A percentile compares a stretch with the other conserved stretches of the same genome.
phyloP scores from a whole-genome alignment of 2,329 filamentous ascomycete genomes.

The Arthrobotrys musiformis region DNA sequence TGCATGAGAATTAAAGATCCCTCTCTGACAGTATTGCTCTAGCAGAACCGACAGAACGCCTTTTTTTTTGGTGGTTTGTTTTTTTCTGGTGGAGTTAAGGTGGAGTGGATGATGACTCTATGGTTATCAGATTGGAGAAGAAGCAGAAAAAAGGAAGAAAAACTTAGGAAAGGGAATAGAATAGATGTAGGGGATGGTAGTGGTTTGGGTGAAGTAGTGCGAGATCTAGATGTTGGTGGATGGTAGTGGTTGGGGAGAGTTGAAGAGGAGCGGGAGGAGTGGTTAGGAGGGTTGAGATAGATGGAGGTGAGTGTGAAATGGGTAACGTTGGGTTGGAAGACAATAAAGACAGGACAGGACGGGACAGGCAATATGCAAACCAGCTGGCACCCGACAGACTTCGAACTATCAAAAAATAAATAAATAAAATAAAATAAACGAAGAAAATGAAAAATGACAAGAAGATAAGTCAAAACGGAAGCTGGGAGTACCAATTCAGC shows the following conservation, averaged over 20 bases:
- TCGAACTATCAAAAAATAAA: too few relatives aligned
- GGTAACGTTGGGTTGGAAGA: slow-evolving; percentile 22
- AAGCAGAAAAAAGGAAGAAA: background rate
- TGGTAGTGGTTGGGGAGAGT: background rate
- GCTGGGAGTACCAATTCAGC: background rate
- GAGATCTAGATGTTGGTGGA: background rate
- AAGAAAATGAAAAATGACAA: too few relatives aligned
- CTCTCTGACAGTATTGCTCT: slow-evolving; percentile 20
- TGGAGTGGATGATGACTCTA: slow-evolving; percentile 2
- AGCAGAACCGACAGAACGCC: slow-evolving; percentile 8
- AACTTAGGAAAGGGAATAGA: background rate
- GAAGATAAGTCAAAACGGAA: slow-evolving; percentile 11
- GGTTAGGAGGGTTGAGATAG: slow-evolving; percentile 8
- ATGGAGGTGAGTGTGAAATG: background rate
- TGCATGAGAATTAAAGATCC: slow-evolving; percentile 55
- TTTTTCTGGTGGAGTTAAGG: slow-evolving; percentile 3
- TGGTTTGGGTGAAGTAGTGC: background rate
- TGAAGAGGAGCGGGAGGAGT: background rate
- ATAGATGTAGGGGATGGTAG: background rate
- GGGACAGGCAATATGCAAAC: slow-evolving; percentile 45
- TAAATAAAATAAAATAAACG: background rate
- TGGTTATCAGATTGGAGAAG: slow-evolving; percentile 1
- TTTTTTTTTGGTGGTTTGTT: background rate
- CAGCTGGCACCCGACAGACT: slow-evolving; percentile 29
- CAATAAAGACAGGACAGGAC: background rate